Evolutionary conservation across 352 stramenopile species (phyloP).

Genomic region (Phytophthora citrophthora): DNA sequence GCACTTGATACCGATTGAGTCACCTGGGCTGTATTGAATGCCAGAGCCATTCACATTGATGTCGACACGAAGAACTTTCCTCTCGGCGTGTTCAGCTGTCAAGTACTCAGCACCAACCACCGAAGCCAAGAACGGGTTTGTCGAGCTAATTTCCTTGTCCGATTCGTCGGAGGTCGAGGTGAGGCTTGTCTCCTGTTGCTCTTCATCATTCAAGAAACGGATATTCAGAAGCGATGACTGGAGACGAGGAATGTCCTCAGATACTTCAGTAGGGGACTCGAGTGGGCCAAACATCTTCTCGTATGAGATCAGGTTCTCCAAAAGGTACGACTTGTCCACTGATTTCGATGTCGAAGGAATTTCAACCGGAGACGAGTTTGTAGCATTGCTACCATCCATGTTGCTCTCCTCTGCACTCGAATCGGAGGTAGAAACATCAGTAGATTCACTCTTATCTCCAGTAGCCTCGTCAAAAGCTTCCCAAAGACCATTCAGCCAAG

Average conservation of each 20-base stretch:
- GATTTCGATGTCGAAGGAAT: not conserved
- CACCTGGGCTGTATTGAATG: constrained; percentile 79
- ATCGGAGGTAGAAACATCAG: constrained; percentile 19
- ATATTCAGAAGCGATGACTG: constrained; percentile 59
- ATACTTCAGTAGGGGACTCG: constrained; percentile 33
- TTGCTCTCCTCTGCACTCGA: constrained; percentile 28
- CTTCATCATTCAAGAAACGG: constrained; percentile 39
- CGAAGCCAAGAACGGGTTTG: constrained; percentile 56
- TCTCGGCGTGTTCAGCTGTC: constrained; percentile 48
- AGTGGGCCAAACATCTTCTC: constrained; percentile 66
- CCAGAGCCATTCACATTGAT: constrained; percentile 50
- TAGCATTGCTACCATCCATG: not conserved
- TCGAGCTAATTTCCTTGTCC: constrained; percentile 47
- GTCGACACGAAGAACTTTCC: constrained; percentile 66
- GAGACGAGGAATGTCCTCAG: constrained; percentile 62
- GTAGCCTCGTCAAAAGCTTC: constrained; percentile 48
- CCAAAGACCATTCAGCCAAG: constrained; percentile 83
- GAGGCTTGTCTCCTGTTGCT: constrained; percentile 7
- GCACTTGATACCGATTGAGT: constrained; percentile 88
- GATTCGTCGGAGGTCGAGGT: constrained; percentile 4
- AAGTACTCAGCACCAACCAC: constrained; percentile 58
- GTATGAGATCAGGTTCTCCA: constrained; percentile 57
- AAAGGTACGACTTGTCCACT: constrained; percentile 32
- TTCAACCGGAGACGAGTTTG: not conserved
- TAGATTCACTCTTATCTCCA: constrained; percentile 3